Conservation (phyloP, 768 basidiomycete genomes). For the Pleurotus eryngii region DNA sequence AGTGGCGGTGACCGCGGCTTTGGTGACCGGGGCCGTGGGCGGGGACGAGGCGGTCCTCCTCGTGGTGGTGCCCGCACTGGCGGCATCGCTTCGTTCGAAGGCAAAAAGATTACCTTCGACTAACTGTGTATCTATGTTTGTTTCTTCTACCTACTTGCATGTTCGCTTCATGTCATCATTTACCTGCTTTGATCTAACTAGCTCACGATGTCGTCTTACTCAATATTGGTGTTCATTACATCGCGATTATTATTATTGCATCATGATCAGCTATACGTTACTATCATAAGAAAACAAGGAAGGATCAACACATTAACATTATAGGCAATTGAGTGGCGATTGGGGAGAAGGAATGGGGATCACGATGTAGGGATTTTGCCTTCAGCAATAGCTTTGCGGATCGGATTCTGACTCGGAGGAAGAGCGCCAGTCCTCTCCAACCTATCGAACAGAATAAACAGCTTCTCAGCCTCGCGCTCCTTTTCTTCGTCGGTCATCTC, state of each 20-base stretch:
- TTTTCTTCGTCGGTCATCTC: slow-evolving; percentile 96
- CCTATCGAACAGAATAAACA: slow-evolving; percentile 89
- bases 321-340: neutral
- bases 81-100: slow-evolving; percentile 60
- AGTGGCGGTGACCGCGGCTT: slow-evolving; percentile 26
- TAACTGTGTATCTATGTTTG: slow-evolving; percentile 6
- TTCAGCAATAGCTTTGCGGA: slow-evolving; percentile 51
- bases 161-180: neutral
- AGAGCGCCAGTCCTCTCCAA: slow-evolving; percentile 75
- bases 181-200: neutral
- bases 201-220: neutral
- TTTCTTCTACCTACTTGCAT: slow-evolving; percentile 1
- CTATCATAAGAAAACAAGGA: neutral
- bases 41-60: slow-evolving; percentile 37
- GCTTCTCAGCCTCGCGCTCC: slow-evolving; percentile 86
- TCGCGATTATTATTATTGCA: neutral
- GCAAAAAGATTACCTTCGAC: slow-evolving; percentile 66
- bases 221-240: neutral
- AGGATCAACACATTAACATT: neutral
- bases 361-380: neutral
- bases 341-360: neutral
- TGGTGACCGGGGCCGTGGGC: slow-evolving; percentile 26
- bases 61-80: slow-evolving; percentile 54
- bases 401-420: slow-evolving; percentile 63
- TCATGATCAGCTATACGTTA: neutral